A percentile compares a stretch with the other conserved stretches of the same genome.
Evolutionary conservation across 2,329 filamentous ascomycete genomes (phyloP).

Genomic region (Venturia oleaginea): DNA sequence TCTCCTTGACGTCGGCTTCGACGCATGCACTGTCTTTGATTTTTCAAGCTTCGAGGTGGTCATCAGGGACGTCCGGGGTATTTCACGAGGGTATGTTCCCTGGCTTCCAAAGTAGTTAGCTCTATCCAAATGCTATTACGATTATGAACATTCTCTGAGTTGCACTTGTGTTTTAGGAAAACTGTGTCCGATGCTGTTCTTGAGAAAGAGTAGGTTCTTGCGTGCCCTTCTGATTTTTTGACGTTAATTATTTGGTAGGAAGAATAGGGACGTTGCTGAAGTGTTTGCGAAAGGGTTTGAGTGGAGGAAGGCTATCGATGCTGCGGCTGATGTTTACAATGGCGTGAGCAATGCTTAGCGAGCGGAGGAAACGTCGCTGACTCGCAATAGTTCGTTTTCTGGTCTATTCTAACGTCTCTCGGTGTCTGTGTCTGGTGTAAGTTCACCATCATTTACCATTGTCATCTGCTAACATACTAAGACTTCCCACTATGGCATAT

Average conservation of each 20-base stretch:
- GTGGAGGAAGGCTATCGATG: constrained; percentile 66
- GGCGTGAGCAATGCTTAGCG: constrained; percentile 52
- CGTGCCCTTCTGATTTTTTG: background rate
- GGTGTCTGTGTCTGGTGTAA: constrained; percentile 89
- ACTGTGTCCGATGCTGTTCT: constrained; percentile 36
- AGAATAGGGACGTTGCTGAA: constrained; percentile 62
- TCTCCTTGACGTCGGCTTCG: constrained; percentile 90
- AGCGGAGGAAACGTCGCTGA: constrained; percentile 13
- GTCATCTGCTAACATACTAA: constrained; percentile 26
- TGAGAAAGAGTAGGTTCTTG: constrained; percentile 63
- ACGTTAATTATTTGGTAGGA: constrained; percentile 41
- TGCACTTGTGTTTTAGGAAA: constrained; percentile 22
- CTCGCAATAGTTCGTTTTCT: constrained; percentile 69
- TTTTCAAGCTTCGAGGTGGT: constrained; percentile 83
- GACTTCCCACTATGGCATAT: constrained; percentile 98
- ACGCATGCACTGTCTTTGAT: constrained; percentile 87
- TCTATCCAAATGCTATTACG: constrained; percentile 28
- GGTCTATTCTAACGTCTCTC: constrained; percentile 85
- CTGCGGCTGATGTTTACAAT: constrained; percentile 81
- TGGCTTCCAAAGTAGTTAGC: constrained; percentile 83
- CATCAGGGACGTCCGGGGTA: constrained; percentile 78
- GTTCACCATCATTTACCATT: constrained; percentile 27
- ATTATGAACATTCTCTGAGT: constrained; percentile 17
- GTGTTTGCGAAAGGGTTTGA: constrained; percentile 65
- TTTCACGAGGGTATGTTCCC: constrained; percentile 96